These are phyloP conservation scores for Fusarium sp. DNA, from an alignment of 2,329 filamentous ascomycete genomes.

Conservation along the genomic window DNA sequence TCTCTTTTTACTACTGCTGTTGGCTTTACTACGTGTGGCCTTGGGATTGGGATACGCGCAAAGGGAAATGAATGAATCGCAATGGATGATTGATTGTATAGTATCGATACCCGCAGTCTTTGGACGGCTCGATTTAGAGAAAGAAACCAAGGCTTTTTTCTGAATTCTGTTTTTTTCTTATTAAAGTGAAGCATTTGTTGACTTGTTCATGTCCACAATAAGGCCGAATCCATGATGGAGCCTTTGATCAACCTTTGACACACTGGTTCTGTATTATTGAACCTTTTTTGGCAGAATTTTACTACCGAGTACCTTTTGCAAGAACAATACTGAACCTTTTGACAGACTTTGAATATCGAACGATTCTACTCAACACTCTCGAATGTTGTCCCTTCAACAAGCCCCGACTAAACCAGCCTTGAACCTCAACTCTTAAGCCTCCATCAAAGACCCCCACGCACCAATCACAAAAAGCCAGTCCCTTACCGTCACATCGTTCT, in stretches of 20 bases:
- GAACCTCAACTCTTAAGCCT: not conserved
- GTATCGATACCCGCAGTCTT: constrained; percentile 35
- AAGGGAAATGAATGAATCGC: not conserved
- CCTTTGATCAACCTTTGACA: not conserved
- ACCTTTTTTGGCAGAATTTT: not conserved
- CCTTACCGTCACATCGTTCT: not conserved
- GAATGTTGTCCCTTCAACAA: too few relatives aligned
- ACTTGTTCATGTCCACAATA: not conserved
- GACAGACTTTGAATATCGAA: not conserved
- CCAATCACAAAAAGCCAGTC: not conserved
- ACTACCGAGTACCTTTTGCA: not conserved
- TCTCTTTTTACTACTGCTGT: not conserved
- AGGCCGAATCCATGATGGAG: not conserved
- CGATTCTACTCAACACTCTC: not conserved
- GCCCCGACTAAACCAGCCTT: not conserved
- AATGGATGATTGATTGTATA: constrained; percentile 24
- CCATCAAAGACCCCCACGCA: not conserved
- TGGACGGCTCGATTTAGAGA: constrained; percentile 18
- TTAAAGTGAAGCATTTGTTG: not conserved
- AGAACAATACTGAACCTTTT: not conserved
- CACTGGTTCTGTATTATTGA: not conserved
- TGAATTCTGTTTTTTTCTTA: not conserved
- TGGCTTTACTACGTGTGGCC: not conserved
- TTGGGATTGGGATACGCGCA: not conserved
- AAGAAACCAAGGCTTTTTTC: constrained; percentile 12